Evolutionary conservation across 768 basidiomycete species (phyloP), one percentile per base, ranked within the genome.

Genomic region (Tephrocybe sp.): DNA sequence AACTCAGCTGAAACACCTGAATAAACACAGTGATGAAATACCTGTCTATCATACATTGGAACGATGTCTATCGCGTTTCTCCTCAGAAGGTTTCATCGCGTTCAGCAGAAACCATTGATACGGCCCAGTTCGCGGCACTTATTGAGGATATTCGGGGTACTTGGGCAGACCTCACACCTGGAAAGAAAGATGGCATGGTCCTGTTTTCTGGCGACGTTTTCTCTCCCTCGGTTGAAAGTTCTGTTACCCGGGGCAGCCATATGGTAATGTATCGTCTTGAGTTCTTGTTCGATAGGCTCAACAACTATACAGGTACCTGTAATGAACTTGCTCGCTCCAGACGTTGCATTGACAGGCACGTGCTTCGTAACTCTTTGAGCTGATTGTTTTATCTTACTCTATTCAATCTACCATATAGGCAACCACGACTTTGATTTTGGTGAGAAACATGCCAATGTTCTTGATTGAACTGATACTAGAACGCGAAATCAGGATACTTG

Each of bases 361-460:
- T n/a, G n/a, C n/a, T n/a, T n/a, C n/a, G n/a, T n/a, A n/a, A n/a
- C n/a, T n/a, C n/a, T n/a, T n/a, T n/a, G n/a, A n/a, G n/a, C n/a
- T n/a, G n/a, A n/a, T n/a, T n/a, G n/a, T n/a, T n/a, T n/a, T n/a
- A n/a, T n/a, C n/a, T n/a, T n/a, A n/a, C n/a, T n/a, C n/a, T n/a
- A n/a, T n/a, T n/a, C n/a, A n/a, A n/a, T n/a, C n/a, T n/a, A n/a
- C n/a, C n/a, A n/a, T 48, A 10, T 36, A 91, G 90, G 93, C 4
- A 95, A 97, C 63, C 93, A 97, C 57, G 93, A 95, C 58, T 94
- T 94, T 66, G 93, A 95, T 68, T 91, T 89, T 58, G 89, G 88
- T 87, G 51, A 42, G 70, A 41, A 17, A 21, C 1, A 15, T 23
- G 23, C 9, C 11, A n/a, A 9, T 17, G n/a, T n/a, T n/a, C n/a